These are phyloP conservation scores for Aspergillus uvarum DNA, from an alignment of 2,329 filamentous ascomycete species.

Conservation along the genomic window DNA sequence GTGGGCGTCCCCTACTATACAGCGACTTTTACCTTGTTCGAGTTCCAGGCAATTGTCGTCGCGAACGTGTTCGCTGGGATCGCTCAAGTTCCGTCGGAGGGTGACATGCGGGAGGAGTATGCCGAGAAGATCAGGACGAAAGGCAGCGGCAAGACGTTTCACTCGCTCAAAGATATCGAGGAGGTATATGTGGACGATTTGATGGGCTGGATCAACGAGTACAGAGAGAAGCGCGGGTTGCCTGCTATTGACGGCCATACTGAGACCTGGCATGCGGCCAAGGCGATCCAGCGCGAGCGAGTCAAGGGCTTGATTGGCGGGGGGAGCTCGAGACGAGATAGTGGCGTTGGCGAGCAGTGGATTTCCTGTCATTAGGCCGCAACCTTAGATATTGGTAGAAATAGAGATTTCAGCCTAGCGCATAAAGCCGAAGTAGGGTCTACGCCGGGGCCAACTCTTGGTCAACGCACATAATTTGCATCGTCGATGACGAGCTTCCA, in stretches of 20 bases:
- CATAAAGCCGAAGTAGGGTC: not conserved
- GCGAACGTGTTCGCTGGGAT: slow-evolving; percentile 58
- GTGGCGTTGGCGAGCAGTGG: slow-evolving; percentile 12
- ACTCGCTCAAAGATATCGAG: slow-evolving; percentile 39
- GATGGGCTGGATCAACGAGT: slow-evolving; percentile 38
- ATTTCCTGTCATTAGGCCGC: slow-evolving; percentile 10
- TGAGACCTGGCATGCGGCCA: slow-evolving; percentile 29
- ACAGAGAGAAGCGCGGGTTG: slow-evolving; percentile 20
- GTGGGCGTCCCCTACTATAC: slow-evolving; percentile 66
- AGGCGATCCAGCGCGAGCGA: slow-evolving; percentile 24
- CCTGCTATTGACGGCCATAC: slow-evolving; percentile 32
- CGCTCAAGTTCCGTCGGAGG: slow-evolving; percentile 47
- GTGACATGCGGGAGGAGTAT: slow-evolving; percentile 41
- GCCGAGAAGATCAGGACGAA: slow-evolving; percentile 22
- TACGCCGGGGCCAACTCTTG: not conserved
- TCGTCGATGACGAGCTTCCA: slow-evolving; percentile 12
- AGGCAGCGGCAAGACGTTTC: slow-evolving; percentile 37
- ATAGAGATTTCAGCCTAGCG: not conserved
- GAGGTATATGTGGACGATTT: slow-evolving; percentile 35
- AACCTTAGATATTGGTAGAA: not conserved
- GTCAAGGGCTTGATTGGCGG: slow-evolving; percentile 18
- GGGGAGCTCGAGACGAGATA: slow-evolving; percentile 8
- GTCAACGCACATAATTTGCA: slow-evolving; percentile 13
- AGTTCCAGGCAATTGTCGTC: slow-evolving; percentile 65
- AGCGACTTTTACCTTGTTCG: slow-evolving; percentile 68